Conservation (phyloP, 495 filamentous ascomycete species). For the Aspergillus nidulans region DNA sequence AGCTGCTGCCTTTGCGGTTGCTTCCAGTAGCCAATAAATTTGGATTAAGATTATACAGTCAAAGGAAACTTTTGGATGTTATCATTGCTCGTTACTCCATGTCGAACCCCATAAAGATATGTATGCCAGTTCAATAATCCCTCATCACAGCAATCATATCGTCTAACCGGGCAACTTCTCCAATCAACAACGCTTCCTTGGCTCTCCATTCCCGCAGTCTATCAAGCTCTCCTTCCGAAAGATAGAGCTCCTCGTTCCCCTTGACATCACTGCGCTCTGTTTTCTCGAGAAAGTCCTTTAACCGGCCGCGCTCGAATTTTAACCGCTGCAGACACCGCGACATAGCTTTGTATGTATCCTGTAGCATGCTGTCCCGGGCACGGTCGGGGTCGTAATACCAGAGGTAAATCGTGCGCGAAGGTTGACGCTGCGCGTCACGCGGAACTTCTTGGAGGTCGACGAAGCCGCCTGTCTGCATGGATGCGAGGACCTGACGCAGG, state of each 20-base stretch:
- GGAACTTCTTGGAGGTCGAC: slow-evolving; percentile 91
- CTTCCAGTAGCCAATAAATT: too few species aligned
- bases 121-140: slow-evolving; percentile 59
- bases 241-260: slow-evolving; percentile 71
- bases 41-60: too few species aligned
- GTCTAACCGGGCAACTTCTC: slow-evolving; percentile 74
- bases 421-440: slow-evolving; percentile 69
- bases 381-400: slow-evolving; percentile 84
- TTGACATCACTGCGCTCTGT: slow-evolving; percentile 77
- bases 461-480: slow-evolving; percentile 77
- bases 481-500: slow-evolving; percentile 71
- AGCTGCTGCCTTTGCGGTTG: not conserved
- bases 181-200: slow-evolving; percentile 69
- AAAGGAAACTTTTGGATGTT: too few species aligned
- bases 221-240: slow-evolving; percentile 63
- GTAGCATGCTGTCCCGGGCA: slow-evolving; percentile 58
- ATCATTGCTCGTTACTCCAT: slow-evolving; percentile 9
- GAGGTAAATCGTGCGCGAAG: slow-evolving; percentile 76
- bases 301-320: slow-evolving; percentile 62
- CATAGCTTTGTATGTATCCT: slow-evolving; percentile 85
- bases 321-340: slow-evolving; percentile 74
- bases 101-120: not conserved
- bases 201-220: slow-evolving; percentile 62
- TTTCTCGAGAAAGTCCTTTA: slow-evolving; percentile 65
- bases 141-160: slow-evolving; percentile 75